phyloP scores from a whole-genome alignment of 129 eudicot genomes.

The Oenanthe sinensis region DNA sequence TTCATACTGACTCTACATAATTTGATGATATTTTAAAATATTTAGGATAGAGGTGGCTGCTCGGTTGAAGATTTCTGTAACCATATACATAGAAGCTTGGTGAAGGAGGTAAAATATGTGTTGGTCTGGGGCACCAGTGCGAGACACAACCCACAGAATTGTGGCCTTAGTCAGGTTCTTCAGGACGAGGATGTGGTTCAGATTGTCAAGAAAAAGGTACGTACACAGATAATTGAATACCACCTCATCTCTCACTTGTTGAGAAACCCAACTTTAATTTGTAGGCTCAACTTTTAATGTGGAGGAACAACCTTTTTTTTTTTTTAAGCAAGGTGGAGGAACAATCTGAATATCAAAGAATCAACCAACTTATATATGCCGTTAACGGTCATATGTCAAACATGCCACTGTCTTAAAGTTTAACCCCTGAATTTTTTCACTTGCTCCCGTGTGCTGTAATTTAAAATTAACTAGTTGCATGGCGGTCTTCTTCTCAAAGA shows the following conservation, averaged over 20 bases:
- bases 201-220: constrained; percentile 94
- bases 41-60: constrained; percentile 99
- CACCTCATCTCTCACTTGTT: not conserved
- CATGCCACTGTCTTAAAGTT: not conserved
- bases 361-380: not conserved
- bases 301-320: not conserved
- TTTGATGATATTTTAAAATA: not conserved
- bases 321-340: too few species aligned
- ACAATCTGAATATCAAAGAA: not conserved
- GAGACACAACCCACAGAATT: constrained; percentile 94
- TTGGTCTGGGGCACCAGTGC: constrained; percentile 96
- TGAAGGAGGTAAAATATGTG: constrained; percentile 88
- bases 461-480: not conserved
- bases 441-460: not conserved
- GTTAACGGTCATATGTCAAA: not conserved
- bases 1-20: not conserved
- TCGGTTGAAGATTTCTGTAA: constrained; percentile 89
- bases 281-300: too few species aligned
- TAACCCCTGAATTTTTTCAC: not conserved
- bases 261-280: not conserved
- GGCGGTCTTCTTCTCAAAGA: not conserved
- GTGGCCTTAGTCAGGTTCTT: constrained; percentile 85
- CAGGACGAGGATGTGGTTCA: constrained; percentile 98
- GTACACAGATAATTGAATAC: not conserved
- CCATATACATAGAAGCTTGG: constrained; percentile 83